Conservation (phyloP, 208 protist genomes). For the Trypanosomatidae sp. region DNA sequence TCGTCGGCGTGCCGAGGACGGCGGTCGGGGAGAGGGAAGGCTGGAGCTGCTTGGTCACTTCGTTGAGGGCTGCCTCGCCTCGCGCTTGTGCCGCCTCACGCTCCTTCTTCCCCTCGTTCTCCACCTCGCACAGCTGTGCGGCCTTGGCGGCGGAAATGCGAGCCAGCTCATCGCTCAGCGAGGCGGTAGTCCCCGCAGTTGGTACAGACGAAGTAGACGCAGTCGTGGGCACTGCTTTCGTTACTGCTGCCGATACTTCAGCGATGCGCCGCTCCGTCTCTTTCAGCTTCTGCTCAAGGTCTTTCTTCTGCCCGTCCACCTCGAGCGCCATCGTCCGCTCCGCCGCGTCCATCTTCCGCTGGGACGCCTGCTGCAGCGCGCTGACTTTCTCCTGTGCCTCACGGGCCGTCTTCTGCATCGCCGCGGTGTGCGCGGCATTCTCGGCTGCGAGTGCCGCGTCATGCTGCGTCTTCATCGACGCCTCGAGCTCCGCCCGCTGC, state of each 20-base stretch:
- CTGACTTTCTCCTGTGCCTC: constrained; percentile 16
- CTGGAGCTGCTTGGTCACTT: neutral
- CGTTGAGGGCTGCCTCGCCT: constrained; percentile 6
- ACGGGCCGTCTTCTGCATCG: constrained; percentile 11
- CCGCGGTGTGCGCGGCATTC: constrained; percentile 4
- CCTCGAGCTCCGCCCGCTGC: constrained; percentile 12
- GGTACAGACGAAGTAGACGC: neutral
- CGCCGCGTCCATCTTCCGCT: constrained; percentile 19
- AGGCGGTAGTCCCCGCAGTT: neutral
- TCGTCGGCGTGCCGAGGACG: neutral
- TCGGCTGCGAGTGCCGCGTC: constrained; percentile 1
- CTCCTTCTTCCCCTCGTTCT: constrained; percentile 4
- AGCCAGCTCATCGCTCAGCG: constrained; percentile 16
- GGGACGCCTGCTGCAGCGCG: constrained; percentile 13
- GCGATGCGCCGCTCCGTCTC: constrained; percentile 14
- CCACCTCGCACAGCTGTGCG: constrained; percentile 11
- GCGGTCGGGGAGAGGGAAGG: no score
- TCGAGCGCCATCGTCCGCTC: constrained; percentile 24
- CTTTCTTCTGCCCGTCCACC: constrained; percentile 19
- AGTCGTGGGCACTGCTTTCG: neutral
- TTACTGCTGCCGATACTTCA: no score
- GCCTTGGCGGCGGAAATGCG: constrained; percentile 19
- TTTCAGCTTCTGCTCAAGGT: constrained; percentile 27
- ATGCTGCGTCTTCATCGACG: constrained; percentile 9
- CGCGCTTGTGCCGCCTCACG: constrained; percentile 18